Evolutionary conservation across 169 alveolate species (phyloP).

Genomic region (Toxoplasma gondii): DNA sequence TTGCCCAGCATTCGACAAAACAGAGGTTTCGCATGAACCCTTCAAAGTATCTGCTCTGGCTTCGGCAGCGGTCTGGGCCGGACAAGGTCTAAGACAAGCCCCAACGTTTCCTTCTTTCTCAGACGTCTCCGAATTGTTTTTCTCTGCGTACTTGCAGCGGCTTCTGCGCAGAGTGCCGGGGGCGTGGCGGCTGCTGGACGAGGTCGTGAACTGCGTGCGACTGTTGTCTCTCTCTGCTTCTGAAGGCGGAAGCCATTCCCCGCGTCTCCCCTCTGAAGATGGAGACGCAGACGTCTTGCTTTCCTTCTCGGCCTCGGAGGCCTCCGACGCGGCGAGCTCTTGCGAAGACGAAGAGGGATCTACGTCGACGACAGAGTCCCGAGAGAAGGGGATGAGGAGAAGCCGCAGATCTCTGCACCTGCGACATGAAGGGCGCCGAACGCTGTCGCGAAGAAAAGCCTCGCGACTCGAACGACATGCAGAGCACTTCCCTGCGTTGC

Average conservation of each 20-base stretch:
- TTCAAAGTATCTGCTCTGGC: too few species aligned
- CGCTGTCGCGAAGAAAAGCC: neutral
- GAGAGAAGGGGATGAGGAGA: neutral
- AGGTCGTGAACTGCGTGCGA: neutral
- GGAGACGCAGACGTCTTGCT: neutral
- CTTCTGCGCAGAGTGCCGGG: neutral
- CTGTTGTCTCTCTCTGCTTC: neutral
- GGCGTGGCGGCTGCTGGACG: neutral
- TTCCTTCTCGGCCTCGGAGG: neutral
- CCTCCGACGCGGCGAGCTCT: neutral
- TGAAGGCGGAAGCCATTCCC: neutral
- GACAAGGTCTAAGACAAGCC: too few species aligned
- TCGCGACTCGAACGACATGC: neutral
- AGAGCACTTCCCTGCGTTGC: neutral
- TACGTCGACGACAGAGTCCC: neutral
- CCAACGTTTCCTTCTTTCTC: too few species aligned
- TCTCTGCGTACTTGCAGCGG: neutral
- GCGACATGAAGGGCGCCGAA: neutral
- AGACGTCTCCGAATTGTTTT: too few species aligned
- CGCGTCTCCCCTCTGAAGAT: neutral
- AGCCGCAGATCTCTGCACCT: neutral
- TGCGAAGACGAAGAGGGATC: neutral
- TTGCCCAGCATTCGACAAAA: too few species aligned
- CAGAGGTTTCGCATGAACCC: too few species aligned
- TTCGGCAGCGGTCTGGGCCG: too few species aligned